Base-by-base conservation (phyloP, 1,284 basidiomycete genomes). In the Melampsora americana region DNA sequence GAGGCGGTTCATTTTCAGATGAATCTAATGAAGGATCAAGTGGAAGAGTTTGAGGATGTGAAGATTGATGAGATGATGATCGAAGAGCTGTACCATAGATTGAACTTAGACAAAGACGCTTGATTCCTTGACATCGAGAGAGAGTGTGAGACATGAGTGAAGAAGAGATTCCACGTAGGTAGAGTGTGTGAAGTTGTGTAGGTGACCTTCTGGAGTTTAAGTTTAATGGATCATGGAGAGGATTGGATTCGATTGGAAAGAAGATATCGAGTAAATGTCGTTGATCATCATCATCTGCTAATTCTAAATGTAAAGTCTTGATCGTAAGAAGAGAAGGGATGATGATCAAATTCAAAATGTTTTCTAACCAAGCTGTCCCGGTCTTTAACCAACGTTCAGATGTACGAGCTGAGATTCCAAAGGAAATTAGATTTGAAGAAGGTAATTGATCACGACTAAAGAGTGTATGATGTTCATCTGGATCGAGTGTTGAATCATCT, bases 371-470 rank as follows among this genome's bases (percentile, higher is more conserved):
- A 28, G 72, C 65, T 42, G 60, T 32, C 7, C 72, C 72, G 20
- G 72, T 75, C 42, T 50, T 61, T 6, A 75, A 56, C 66, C 72
- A 68, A 16, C 64, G 42, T 62, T 75, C 72, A 6, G 60, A 42
- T 6, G 65, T 48, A 16, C 72, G 72, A 28, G 72, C 66, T 2
- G 66, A 32, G 30, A 75, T 75, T 3, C 72, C 72, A 50, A 75
- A 75, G 32, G 72, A 75, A 23, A 35, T 64, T 12, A 75, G 64
- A 30, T 75, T 75, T 6, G 72, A 62, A 26, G 72, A 75, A 26
- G 72, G 72, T 30, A 75, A 53, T 46, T 75, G 72, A 14, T 75
- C 72, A 6, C 72, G 64, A 62, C 65, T 68, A n/a, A 75, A 75
- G n/a, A 75, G 72, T n/a, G 72, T 75, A n/a, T 67, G 72, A 26